Conservation (phyloP, 768 basidiomycete genomes). For the Gloeophyllum trabeum region DNA sequence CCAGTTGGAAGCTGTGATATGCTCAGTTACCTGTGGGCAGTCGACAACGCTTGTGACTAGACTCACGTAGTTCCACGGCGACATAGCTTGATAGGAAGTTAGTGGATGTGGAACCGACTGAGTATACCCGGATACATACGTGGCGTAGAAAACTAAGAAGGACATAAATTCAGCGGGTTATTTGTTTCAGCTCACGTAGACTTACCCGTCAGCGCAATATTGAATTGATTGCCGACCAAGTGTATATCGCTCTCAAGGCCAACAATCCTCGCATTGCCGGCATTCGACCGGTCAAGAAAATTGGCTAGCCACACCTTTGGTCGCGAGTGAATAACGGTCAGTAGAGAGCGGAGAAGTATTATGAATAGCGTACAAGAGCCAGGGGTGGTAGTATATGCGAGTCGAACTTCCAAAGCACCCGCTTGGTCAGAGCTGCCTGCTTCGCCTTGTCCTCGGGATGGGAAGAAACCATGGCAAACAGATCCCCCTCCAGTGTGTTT, state of each 20-base stretch:
- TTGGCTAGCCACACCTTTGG: slow-evolving; percentile 40
- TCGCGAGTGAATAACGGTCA: background rate
- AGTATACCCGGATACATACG: slow-evolving; percentile 21
- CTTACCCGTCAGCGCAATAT: slow-evolving; percentile 40
- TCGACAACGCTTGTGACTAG: too few relatives aligned
- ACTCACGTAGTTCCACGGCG: slow-evolving; percentile 32
- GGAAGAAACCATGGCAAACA: too few relatives aligned
- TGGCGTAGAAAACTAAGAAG: slow-evolving; percentile 44
- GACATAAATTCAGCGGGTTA: too few relatives aligned
- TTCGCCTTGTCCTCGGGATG: background rate
- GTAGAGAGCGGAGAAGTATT: slow-evolving; percentile 7
- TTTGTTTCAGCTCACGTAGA: slow-evolving; percentile 1
- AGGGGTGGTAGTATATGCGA: slow-evolving; percentile 44
- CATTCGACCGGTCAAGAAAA: slow-evolving; percentile 48
- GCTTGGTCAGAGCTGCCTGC: slow-evolving; percentile 21
- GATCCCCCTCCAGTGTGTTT: too few relatives aligned
- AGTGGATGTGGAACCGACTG: background rate
- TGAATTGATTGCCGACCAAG: slow-evolving; percentile 49
- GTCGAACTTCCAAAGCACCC: slow-evolving; percentile 51
- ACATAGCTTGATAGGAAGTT: slow-evolving; percentile 28
- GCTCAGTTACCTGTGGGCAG: too few relatives aligned
- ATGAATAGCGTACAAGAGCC: slow-evolving; percentile 33
- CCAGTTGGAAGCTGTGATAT: slow-evolving; percentile 20
- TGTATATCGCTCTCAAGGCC: slow-evolving; percentile 44
- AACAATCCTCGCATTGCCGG: slow-evolving; percentile 58